Evolutionary conservation across 1,284 basidiomycete species (phyloP).

Genomic region (Fomitopsis schrenkii): DNA sequence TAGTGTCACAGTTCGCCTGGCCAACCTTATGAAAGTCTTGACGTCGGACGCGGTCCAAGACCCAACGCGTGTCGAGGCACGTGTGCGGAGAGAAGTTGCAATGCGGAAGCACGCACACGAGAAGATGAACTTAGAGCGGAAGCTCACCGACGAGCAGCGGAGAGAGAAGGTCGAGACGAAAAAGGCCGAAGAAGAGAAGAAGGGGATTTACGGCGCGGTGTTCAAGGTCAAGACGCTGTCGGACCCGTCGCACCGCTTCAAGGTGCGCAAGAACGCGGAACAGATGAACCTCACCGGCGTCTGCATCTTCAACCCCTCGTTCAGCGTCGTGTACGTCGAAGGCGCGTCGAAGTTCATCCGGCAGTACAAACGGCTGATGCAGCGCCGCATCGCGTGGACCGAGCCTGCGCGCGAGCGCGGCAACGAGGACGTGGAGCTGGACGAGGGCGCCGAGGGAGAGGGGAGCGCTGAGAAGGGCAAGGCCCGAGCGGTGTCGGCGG

Average conservation of each 20-base stretch:
- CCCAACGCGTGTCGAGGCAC: slow-evolving; percentile 95
- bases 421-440: slow-evolving; percentile 64
- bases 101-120: slow-evolving; percentile 88
- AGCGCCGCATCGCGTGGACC: slow-evolving; percentile 91
- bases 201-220: slow-evolving; percentile 82
- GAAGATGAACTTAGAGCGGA: slow-evolving; percentile 88
- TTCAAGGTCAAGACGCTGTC: slow-evolving; percentile 92
- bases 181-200: slow-evolving; percentile 83
- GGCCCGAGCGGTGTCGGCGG: slow-evolving; percentile 23
- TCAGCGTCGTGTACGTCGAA: slow-evolving; percentile 92
- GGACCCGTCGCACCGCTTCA: slow-evolving; percentile 94
- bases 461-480: slow-evolving; percentile 21
- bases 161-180: slow-evolving; percentile 84
- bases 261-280: slow-evolving; percentile 94
- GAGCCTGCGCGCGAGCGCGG: slow-evolving; percentile 82
- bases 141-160: slow-evolving; percentile 88
- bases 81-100: slow-evolving; percentile 90
- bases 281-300: slow-evolving; percentile 87
- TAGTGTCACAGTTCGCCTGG: slow-evolving; percentile 70
- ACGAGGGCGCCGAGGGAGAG: slow-evolving; percentile 45
- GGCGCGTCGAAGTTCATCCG: slow-evolving; percentile 85
- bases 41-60: slow-evolving; percentile 97
- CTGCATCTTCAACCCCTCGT: slow-evolving; percentile 85
- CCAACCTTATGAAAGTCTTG: slow-evolving; percentile 97
- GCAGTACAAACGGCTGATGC: slow-evolving; percentile 87